Conservation (phyloP, 1,284 basidiomycete genomes). For the Apiotrichum brassicae region DNA sequence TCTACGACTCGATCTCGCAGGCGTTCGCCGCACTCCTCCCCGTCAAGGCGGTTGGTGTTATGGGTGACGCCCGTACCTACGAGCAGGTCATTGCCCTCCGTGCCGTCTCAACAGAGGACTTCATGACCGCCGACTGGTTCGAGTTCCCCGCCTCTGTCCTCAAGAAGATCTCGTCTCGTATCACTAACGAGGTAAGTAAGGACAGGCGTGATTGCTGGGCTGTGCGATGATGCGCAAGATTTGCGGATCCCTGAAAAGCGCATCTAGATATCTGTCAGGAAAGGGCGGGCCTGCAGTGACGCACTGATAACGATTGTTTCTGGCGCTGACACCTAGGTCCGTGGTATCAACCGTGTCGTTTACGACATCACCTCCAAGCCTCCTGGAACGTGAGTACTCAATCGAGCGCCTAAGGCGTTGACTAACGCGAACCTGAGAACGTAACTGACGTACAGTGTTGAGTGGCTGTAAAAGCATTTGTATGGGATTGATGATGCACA, state of each 20-base stretch:
- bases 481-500: constrained; percentile 3
- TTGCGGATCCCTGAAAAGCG: too few relatives aligned
- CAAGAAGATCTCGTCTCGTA: constrained; percentile 86
- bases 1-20: constrained; percentile 94
- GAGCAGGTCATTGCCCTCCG: constrained; percentile 86
- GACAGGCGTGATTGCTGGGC: neutral
- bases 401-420: too few relatives aligned
- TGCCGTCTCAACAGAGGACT: constrained; percentile 89
- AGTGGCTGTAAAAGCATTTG: constrained; percentile 35
- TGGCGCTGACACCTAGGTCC: constrained; percentile 21
- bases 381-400: constrained; percentile 59
- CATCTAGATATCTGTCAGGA: too few relatives aligned
- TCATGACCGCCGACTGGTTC: constrained; percentile 98
- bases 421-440: neutral
- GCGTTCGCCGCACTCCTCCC: constrained; percentile 97
- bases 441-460: constrained; percentile 28
- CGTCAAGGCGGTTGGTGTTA: constrained; percentile 93
- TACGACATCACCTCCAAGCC: constrained; percentile 98
- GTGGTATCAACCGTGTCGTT: constrained; percentile 84
- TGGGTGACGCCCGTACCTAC: constrained; percentile 95
- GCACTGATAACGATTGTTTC: too few relatives aligned
- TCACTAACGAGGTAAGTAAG: constrained; percentile 85
- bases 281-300: too few relatives aligned
- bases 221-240: too few relatives aligned
- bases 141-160: constrained; percentile 91